These are phyloP conservation scores for Hortiboletus flavorubellus DNA, from an alignment of 768 basidiomycete genomes.

Conservation along the genomic window DNA sequence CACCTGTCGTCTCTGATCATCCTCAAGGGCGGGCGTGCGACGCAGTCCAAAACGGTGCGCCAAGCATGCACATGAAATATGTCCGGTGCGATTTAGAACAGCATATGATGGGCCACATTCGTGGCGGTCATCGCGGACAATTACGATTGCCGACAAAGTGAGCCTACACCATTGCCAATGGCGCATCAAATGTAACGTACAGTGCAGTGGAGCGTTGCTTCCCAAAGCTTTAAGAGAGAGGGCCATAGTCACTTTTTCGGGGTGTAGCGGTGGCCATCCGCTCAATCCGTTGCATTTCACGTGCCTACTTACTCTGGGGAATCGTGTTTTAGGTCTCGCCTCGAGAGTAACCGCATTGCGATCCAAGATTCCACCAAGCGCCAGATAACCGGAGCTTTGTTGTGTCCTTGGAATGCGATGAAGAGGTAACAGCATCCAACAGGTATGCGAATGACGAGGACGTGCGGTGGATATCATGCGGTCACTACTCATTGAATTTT, in stretches of 20 bases:
- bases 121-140: not conserved
- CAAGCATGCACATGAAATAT: not conserved
- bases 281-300: not conserved
- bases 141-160: not conserved
- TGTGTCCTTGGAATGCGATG: not conserved
- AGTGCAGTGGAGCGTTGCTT: not conserved
- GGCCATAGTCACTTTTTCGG: not conserved
- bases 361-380: not conserved
- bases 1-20: not conserved
- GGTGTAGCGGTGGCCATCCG: not conserved
- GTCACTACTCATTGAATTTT: not conserved
- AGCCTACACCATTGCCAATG: not conserved
- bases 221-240: not conserved
- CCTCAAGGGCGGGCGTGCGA: not conserved
- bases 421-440: too few relatives aligned
- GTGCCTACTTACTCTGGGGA: not conserved
- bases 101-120: not conserved
- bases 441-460: too few relatives aligned
- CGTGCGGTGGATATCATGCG: not conserved
- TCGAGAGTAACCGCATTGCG: not conserved
- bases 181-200: not conserved
- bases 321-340: not conserved
- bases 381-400: not conserved
- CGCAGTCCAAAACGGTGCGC: not conserved
- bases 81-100: not conserved